A percentile compares a stretch with the other conserved stretches of the same genome.
phyloP scores from a whole-genome alignment of 225 moss, liverwort and hornwort genomes.

The Rhytidiadelphus loreus region DNA sequence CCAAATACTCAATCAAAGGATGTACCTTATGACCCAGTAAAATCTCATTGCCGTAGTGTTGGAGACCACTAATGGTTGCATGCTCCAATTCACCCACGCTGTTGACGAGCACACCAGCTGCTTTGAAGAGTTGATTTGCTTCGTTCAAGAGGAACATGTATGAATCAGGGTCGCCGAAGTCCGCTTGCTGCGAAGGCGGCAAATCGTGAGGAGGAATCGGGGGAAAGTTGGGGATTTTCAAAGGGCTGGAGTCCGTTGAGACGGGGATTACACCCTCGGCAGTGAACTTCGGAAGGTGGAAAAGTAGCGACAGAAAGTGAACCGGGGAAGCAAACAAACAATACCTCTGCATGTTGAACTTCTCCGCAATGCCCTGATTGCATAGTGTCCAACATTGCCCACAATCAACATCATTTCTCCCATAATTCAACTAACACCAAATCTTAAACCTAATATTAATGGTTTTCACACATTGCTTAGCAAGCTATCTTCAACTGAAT shows the following conservation, averaged over 20 bases:
- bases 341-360: constrained; percentile 24
- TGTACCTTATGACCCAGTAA: not conserved
- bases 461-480: not conserved
- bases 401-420: not conserved
- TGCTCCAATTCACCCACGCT: constrained; percentile 29
- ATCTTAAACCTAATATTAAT: not conserved
- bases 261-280: constrained; percentile 15
- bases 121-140: not conserved
- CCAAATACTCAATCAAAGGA: not conserved
- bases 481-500: not conserved
- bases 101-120: constrained; percentile 37
- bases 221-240: constrained; percentile 27
- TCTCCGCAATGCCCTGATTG: constrained; percentile 22
- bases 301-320: constrained; percentile 22
- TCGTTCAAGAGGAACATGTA: constrained; percentile 21
- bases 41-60: not conserved
- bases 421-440: not conserved
- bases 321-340: constrained; percentile 18
- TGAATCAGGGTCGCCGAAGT: not conserved
- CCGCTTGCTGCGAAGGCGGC: constrained; percentile 21
- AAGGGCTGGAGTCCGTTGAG: not conserved
- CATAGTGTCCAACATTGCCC: not conserved
- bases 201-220: constrained; percentile 17
- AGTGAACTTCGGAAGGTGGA: constrained; percentile 26
- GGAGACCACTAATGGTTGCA: not conserved